Percentiles rank a stretch among this genome's conserved stretches.
These are phyloP conservation scores for Suillus placidus DNA, from an alignment of 768 basidiomycete species.

Conservation along the genomic window DNA sequence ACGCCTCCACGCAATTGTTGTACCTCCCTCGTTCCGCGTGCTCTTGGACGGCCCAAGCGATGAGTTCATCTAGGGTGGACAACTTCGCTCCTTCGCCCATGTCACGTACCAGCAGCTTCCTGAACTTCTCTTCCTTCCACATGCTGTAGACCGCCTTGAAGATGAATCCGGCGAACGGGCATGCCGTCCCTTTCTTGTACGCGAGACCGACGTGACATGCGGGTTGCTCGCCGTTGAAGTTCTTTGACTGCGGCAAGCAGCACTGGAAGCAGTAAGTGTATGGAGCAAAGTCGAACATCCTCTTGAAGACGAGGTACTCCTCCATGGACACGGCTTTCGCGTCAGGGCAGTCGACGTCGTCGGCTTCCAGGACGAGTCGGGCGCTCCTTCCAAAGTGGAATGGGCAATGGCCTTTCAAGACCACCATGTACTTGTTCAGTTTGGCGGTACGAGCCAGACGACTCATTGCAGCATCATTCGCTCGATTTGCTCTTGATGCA, in stretches of 20 bases:
- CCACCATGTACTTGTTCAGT: not conserved
- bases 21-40: not conserved
- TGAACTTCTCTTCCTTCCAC: not conserved
- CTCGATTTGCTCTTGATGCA: too few relatives aligned
- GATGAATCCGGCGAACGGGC: not conserved
- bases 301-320: not conserved
- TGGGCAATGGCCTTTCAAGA: not conserved
- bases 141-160: not conserved
- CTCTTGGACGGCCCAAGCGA: not conserved
- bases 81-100: not conserved
- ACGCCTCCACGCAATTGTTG: not conserved
- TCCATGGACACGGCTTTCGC: not conserved
- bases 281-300: accelerated
- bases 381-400: not conserved
- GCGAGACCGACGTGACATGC: not conserved
- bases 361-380: not conserved
- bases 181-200: not conserved
- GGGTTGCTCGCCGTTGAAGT: not conserved
- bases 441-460: not conserved
- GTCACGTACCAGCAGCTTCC: not conserved
- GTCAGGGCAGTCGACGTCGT: not conserved
- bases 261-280: not conserved
- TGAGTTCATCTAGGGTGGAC: not conserved
- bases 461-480: too few relatives aligned
- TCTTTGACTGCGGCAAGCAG: not conserved